Evolutionary conservation across 139 green algal genomes (phyloP).

Genomic region (Micromonas commoda): DNA sequence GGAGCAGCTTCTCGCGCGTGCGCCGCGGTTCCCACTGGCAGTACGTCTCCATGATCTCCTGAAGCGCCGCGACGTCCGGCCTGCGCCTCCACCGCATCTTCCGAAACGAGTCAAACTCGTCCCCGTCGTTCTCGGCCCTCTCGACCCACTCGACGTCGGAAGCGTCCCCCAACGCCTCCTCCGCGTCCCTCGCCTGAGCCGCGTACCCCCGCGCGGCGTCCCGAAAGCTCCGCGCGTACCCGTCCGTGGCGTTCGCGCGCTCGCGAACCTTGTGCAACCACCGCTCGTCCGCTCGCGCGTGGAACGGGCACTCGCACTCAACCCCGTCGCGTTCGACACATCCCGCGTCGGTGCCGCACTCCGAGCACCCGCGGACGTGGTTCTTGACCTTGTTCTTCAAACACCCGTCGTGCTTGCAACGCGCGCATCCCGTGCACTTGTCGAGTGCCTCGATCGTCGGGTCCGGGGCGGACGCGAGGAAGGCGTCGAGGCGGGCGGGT

Average conservation of each 20-base stretch:
- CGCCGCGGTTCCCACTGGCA: not conserved
- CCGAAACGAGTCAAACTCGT: not conserved
- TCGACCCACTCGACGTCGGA: not conserved
- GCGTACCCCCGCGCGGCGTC: not conserved
- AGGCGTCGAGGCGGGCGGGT: not conserved
- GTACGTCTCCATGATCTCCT: not conserved
- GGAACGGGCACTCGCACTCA: not conserved
- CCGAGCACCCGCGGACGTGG: not conserved
- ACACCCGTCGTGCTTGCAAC: not conserved
- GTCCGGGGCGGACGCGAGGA: not conserved
- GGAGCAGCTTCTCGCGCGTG: not conserved
- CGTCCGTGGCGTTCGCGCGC: not conserved
- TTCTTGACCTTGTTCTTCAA: not conserved
- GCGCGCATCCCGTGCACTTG: not conserved
- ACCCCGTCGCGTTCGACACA: not conserved
- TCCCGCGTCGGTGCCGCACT: not conserved
- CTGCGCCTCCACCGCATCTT: not conserved
- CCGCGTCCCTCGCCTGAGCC: not conserved
- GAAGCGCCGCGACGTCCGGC: not conserved
- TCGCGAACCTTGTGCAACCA: not conserved
- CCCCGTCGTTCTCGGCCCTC: no score
- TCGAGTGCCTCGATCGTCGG: not conserved
- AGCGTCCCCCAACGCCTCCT: not conserved
- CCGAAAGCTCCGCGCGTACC: not conserved
- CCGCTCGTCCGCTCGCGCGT: not conserved